phyloP scores from a whole-genome alignment of 176 grass and related monocot species.

The Carex myosuroides region DNA sequence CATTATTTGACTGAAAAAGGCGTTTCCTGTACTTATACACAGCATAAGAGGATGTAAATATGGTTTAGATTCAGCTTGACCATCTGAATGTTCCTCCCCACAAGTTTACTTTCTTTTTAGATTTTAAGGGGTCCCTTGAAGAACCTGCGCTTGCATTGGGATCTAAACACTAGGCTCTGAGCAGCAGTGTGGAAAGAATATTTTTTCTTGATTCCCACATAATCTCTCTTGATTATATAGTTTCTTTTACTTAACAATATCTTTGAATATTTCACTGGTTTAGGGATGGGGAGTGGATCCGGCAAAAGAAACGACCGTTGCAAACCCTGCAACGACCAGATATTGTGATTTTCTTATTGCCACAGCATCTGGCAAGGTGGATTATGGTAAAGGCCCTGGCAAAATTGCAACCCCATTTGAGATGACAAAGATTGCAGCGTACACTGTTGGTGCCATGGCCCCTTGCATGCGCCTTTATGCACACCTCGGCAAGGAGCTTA shows the following conservation, averaged over 20 bases:
- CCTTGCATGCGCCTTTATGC: constrained; percentile 96
- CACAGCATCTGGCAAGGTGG: constrained; percentile 80
- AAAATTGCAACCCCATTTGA: constrained; percentile 96
- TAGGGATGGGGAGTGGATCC: constrained; percentile 90
- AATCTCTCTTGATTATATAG: background rate
- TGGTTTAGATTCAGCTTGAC: constrained; percentile 3
- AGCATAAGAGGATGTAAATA: constrained; percentile 7
- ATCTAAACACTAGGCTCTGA: background rate
- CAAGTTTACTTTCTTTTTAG: background rate
- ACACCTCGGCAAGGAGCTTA: constrained; percentile 68
- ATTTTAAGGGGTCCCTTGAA: background rate
- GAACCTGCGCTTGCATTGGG: constrained; percentile 9
- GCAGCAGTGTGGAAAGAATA: background rate
- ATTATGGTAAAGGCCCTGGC: constrained; percentile 68
- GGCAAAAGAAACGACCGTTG: constrained; percentile 47
- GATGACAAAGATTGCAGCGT: constrained; percentile 96
- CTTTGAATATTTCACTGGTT: constrained; percentile 26
- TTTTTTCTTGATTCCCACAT: background rate
- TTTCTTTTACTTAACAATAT: constrained; percentile 13
- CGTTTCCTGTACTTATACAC: background rate
- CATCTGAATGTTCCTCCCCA: background rate
- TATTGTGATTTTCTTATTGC: constrained; percentile 86
- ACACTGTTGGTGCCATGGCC: constrained; percentile 82
- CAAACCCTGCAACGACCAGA: constrained; percentile 57
- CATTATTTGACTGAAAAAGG: background rate